Evolutionary conservation across 164 flowering plant genomes (phyloP), one percentile per base, ranked within the genome.

Genomic region (Brasenia schreberi): DNA sequence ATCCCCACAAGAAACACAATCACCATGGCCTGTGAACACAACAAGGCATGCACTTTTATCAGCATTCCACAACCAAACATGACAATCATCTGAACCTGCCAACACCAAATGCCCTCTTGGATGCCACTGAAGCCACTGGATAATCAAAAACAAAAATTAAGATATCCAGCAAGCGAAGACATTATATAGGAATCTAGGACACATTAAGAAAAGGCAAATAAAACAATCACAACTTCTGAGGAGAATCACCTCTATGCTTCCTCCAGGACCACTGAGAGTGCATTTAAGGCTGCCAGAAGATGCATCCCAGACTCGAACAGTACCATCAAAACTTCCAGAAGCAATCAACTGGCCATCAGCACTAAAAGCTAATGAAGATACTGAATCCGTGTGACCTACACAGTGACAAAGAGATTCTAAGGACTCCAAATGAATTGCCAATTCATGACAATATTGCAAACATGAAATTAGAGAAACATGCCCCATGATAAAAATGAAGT

Each of bases 81-180:
- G 78, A 43, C 79, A 75, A 81, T 90, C 97, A 76, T 87, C 96
- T 33, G 93, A 85, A 72, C 98, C 98, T 58, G 95, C 97, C 81
- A 94, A 81, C 19, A 90, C 69, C 70, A 89, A 19, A 76, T 87
- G 88, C 64, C 95, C 98, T 77, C 78, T 86, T 44, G 97, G 98
- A 80, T 94, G 97, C 98, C 98, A 94, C 79, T 74, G 85, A 64
- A 94, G 77, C 98, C 98, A 94, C 98, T 94, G 82, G 74, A 27
- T 60, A 70, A 5, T 61, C n/a, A n/a, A 61, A 60, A 66, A 75
- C 42, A 66, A 10, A 71, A 49, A 65, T 16, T n/a, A 6, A 44
- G 1, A 6, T 11, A 44, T 44, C 52, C 5, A 6, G 10, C 52
- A 6, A 44, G 10, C 52, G 10, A 44, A 44, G 10, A 11, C 52